Percentiles rank a stretch among this genome's conserved stretches.
Evolutionary conservation across 768 basidiomycete species (phyloP).

Genomic region (Peribolospora baueri): DNA sequence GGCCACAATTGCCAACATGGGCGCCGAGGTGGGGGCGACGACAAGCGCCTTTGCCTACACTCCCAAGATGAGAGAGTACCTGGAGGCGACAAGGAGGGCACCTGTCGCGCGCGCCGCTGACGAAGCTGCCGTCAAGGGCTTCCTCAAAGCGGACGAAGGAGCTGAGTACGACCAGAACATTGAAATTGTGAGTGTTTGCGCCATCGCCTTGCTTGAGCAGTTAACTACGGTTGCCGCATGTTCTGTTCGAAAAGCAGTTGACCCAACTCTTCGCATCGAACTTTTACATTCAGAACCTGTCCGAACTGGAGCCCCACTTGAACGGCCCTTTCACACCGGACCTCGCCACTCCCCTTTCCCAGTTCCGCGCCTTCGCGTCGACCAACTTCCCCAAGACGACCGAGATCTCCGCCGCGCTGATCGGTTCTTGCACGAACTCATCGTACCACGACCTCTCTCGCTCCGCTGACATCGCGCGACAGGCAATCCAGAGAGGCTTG

Average conservation of each 20-base stretch:
- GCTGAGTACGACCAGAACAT: conserved; percentile 88
- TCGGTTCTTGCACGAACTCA: conserved; percentile 98
- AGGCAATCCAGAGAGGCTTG: conserved; percentile 64
- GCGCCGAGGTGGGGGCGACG: conserved; percentile 99
- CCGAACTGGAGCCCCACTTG: conserved; percentile 66
- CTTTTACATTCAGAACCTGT: conserved; percentile 37
- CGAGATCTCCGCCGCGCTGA: conserved; percentile 67
- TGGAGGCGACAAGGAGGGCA: conserved; percentile 65
- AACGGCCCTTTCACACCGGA: conserved; percentile 98
- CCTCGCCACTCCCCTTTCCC: conserved; percentile 73
- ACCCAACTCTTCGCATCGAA: neutral
- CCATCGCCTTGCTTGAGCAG: conserved; percentile 13
- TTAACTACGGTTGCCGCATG: neutral
- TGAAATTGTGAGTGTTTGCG: conserved; percentile 44
- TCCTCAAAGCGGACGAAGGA: conserved; percentile 57
- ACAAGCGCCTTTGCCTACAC: conserved; percentile 97
- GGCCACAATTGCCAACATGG: conserved; percentile 97
- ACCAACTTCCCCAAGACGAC: conserved; percentile 73
- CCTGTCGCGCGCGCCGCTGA: conserved; percentile 73
- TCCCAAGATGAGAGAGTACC: conserved; percentile 62
- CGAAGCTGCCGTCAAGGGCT: conserved; percentile 48
- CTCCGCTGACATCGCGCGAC: conserved; percentile 69
- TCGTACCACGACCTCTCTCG: conserved; percentile 68
- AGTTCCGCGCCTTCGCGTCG: conserved; percentile 53
- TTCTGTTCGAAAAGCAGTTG: neutral